Evolutionary conservation across 164 flowering plant species (phyloP).

Genomic region (Kingdonia uniflora): DNA sequence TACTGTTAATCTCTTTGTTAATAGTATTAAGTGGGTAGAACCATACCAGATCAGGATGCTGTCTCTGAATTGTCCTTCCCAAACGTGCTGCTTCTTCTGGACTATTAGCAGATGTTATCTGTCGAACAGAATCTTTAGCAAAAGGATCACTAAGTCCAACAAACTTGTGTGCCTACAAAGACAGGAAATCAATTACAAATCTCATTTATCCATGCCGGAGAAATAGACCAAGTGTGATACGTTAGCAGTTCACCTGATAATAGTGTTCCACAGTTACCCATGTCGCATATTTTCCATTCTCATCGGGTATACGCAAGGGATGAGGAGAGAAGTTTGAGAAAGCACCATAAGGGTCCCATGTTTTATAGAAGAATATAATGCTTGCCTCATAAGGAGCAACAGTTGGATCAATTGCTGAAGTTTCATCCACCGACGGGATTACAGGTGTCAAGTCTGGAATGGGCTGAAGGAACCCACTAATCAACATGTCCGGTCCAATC

Average conservation of each 20-base stretch:
- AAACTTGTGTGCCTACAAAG: constrained; percentile 78
- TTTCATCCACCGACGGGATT: constrained; percentile 74
- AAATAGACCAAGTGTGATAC: constrained; percentile 1
- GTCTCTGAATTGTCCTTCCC: constrained; percentile 66
- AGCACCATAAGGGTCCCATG: constrained; percentile 97
- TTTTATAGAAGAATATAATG: constrained; percentile 82
- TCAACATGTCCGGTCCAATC: constrained; percentile 95
- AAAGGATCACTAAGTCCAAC: constrained; percentile 46
- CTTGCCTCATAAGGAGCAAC: constrained; percentile 57
- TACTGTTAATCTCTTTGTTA: too few relatives aligned
- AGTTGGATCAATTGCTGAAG: constrained; percentile 67
- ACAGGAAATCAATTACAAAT: background rate
- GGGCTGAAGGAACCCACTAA: constrained; percentile 94
- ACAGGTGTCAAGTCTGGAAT: constrained; percentile 73
- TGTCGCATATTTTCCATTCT: constrained; percentile 41
- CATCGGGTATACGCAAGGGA: constrained; percentile 67
- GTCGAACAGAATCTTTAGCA: constrained; percentile 44
- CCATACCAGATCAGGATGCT: constrained; percentile 63
- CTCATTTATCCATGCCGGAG: background rate
- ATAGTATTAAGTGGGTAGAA: background rate
- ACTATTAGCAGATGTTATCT: constrained; percentile 64
- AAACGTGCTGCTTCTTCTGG: constrained; percentile 97
- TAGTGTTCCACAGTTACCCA: constrained; percentile 92
- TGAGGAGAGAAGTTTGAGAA: constrained; percentile 92
- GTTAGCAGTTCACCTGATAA: constrained; percentile 57